Percentiles rank a stretch among this genome's conserved stretches.
Conservation (phyloP, 306 rosid genomes). For the Vachellia pachyceras region DNA sequence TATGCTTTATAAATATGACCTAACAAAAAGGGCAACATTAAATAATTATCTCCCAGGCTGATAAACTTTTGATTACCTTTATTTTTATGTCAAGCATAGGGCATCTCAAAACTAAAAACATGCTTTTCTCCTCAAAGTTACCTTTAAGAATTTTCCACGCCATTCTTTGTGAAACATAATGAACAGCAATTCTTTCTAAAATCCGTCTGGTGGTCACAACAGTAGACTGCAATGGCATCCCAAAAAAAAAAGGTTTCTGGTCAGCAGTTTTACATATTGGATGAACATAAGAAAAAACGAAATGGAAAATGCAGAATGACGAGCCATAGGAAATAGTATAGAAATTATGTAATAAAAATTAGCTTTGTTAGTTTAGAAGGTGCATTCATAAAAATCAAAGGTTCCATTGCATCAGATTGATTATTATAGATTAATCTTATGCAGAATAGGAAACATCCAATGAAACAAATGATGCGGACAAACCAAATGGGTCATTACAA, state of each 20-base stretch:
- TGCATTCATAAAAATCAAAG: background rate
- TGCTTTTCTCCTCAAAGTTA: conserved; percentile 11
- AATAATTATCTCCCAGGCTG: background rate
- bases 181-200: conserved; percentile 75
- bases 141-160: conserved; percentile 97
- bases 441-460: too few species aligned
- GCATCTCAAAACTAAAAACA: background rate
- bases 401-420: background rate
- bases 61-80: conserved; percentile 9
- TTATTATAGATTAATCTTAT: too few species aligned
- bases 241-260: conserved; percentile 31
- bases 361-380: background rate
- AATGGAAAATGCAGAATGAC: conserved; percentile 14
- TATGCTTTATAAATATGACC: too few species aligned
- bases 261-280: conserved; percentile 17
- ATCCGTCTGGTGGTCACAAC: conserved; percentile 77
- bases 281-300: background rate
- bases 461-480: background rate
- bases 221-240: conserved; percentile 58
- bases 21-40: background rate
- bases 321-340: background rate
- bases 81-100: background rate
- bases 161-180: conserved; percentile 63
- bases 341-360: background rate
- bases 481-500: conserved; percentile 7